Percentiles rank a stretch among this genome's conserved stretches.
Conservation (phyloP, 1,284 basidiomycete genomes). For the Boletus albobrunnescens region DNA sequence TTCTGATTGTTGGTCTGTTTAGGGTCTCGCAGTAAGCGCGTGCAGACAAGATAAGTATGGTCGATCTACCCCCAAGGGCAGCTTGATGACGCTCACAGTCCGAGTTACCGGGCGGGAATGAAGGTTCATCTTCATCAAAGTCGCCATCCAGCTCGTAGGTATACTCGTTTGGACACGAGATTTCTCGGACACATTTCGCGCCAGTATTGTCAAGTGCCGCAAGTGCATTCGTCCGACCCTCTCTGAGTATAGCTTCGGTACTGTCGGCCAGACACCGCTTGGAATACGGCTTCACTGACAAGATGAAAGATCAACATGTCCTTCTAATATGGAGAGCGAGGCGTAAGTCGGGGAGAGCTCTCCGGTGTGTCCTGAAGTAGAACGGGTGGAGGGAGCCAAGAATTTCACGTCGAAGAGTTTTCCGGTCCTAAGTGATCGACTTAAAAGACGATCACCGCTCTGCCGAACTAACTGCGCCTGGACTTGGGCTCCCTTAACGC, state of each 20-base stretch:
- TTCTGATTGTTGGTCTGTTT: constrained; percentile 10
- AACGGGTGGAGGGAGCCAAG: constrained; percentile 7
- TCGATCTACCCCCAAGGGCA: constrained; percentile 6
- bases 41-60: neutral
- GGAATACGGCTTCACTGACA: constrained; percentile 8
- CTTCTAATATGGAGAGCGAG: constrained; percentile 17
- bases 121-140: constrained; percentile 20
- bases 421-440: constrained; percentile 22
- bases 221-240: constrained; percentile 10
- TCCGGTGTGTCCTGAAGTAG: neutral
- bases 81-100: neutral
- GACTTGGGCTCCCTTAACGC: neutral
- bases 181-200: constrained; percentile 4
- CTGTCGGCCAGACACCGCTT: constrained; percentile 1
- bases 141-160: constrained; percentile 29
- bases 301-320: constrained; percentile 9
- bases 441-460: constrained; percentile 9
- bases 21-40: neutral
- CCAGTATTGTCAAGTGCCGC: neutral
- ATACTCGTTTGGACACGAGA: constrained; percentile 13
- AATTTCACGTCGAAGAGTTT: constrained; percentile 21
- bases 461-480: constrained; percentile 8
- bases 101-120: neutral
- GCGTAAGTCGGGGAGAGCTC: constrained; percentile 13
- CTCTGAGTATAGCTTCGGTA: constrained; percentile 8